Base-by-base conservation (phyloP, 305 asterid species). In the Fraxinus latifolia region DNA sequence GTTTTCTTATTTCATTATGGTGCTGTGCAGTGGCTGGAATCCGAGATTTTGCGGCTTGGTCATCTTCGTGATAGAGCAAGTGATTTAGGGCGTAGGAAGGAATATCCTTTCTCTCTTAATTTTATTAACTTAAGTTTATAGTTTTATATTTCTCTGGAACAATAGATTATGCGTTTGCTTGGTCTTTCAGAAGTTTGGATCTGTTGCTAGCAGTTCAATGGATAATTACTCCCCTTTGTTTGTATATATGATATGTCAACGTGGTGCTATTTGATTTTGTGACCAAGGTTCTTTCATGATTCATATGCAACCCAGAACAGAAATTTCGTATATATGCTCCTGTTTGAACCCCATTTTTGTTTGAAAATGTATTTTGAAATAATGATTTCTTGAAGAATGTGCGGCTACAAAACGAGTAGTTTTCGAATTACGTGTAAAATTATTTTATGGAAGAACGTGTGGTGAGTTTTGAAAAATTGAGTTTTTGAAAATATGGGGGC, bases 21-120 rank as follows among this genome's bases (percentile, higher is more conserved):
- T 84, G 76, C 44, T 47, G 72, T 87, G 86, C 97, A 96, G 99
- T 96, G 98, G 98, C 90, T 96, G 89, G 99, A 96, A 86, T 85
- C 98, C 77, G 98, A 96, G 90, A 83, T 85, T 74, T 68, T 87
- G 87, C 94, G 99, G 89, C 93, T 96, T 81, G 88, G 94, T 85
- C 98, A 96, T 92, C 98, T 96, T 84, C 93, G 99, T 87, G 99
- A 96, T 87, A 91, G 99, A 36, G 98, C 99, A 73, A 96, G 99
- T 85, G 99, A 94, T 86, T 82, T 90, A 87, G 99, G 99, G 83
- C 98, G 92, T 67, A 90, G 93, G 84, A 96, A 96, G 82, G 98
- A 95, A 96, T 96, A 94, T 96, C 99, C 98, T 96, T 94, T 50
- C 0, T 67, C 67, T 25, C 76, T 82, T 37, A 60, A 55, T 29